Percentiles rank a stretch among this genome's conserved stretches.
phyloP scores from a whole-genome alignment of 2,329 filamentous ascomycete genomes.

The Ophiobolus disseminans region DNA sequence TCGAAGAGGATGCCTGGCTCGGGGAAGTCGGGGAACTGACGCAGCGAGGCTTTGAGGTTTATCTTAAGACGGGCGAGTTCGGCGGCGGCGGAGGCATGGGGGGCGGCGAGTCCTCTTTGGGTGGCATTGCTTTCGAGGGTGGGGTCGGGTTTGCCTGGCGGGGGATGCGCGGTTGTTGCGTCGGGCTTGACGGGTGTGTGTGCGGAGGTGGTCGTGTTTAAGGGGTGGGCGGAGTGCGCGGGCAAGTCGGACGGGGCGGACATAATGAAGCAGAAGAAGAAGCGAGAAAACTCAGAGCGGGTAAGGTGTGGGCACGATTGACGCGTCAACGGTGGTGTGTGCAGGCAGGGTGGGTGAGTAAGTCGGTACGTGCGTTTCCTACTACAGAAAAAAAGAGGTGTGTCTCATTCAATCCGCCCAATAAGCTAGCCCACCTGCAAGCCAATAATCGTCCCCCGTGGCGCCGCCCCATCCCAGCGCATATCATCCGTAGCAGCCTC shows the following conservation, averaged over 20 bases:
- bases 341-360: too few species aligned
- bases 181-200: constrained; percentile 27
- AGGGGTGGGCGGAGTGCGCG: constrained; percentile 23
- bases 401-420: too few species aligned
- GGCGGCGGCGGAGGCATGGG: constrained; percentile 57
- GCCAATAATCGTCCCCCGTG: too few species aligned
- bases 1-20: constrained; percentile 93
- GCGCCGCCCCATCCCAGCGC: too few species aligned
- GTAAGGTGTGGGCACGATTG: too few species aligned
- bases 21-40: constrained; percentile 91
- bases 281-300: too few species aligned
- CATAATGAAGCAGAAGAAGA: constrained; percentile 39
- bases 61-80: constrained; percentile 66
- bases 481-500: too few species aligned
- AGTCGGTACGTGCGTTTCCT: too few species aligned
- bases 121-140: constrained; percentile 49
- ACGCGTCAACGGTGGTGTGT: not conserved
- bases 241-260: constrained; percentile 33
- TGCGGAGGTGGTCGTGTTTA: constrained; percentile 27
- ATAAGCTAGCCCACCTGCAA: too few species aligned
- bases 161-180: constrained; percentile 43
- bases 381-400: too few species aligned
- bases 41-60: constrained; percentile 74
- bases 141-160: constrained; percentile 41
- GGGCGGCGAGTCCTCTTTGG: constrained; percentile 58